Conservation (phyloP, 2,329 filamentous ascomycete genomes). For the Hortaea sp. region DNA sequence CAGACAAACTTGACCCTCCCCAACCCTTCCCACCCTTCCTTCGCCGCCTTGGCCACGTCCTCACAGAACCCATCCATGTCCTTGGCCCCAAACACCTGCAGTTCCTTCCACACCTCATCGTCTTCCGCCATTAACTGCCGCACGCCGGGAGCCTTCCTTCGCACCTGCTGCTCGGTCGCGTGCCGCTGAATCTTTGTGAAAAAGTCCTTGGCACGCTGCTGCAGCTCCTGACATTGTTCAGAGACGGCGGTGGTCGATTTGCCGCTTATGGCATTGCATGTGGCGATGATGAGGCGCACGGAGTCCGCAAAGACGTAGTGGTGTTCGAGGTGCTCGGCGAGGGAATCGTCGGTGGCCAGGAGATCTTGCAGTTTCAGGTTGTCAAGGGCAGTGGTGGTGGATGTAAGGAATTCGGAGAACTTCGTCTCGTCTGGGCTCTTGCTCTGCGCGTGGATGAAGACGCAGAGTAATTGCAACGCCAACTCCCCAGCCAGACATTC, state of each 20-base stretch:
- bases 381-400: conserved; percentile 4
- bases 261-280: conserved; percentile 7
- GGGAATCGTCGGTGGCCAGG: conserved; percentile 1
- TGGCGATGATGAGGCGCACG: conserved; percentile 12
- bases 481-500: conserved; percentile 14
- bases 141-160: conserved; percentile 7
- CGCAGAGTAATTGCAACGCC: conserved; percentile 9
- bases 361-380: conserved; percentile 8
- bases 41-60: conserved; percentile 12
- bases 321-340: conserved; percentile 10
- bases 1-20: conserved; percentile 8
- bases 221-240: conserved; percentile 7
- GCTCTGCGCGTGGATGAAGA: conserved; percentile 1
- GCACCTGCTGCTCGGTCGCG: conserved; percentile 12
- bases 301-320: conserved; percentile 19
- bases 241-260: conserved; percentile 1
- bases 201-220: conserved; percentile 9
- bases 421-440: background rate
- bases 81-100: conserved; percentile 8
- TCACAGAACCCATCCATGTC: conserved; percentile 12
- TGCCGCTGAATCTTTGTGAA: conserved; percentile 14
- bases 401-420: background rate
- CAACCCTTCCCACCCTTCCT: conserved; percentile 22
- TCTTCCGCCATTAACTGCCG: conserved; percentile 5
- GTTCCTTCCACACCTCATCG: conserved; percentile 5